Percentiles rank a stretch among this genome's conserved stretches.
These are phyloP conservation scores for Dipodascopsis uninucleata DNA, from an alignment of 805 yeast species.

Conservation along the genomic window DNA sequence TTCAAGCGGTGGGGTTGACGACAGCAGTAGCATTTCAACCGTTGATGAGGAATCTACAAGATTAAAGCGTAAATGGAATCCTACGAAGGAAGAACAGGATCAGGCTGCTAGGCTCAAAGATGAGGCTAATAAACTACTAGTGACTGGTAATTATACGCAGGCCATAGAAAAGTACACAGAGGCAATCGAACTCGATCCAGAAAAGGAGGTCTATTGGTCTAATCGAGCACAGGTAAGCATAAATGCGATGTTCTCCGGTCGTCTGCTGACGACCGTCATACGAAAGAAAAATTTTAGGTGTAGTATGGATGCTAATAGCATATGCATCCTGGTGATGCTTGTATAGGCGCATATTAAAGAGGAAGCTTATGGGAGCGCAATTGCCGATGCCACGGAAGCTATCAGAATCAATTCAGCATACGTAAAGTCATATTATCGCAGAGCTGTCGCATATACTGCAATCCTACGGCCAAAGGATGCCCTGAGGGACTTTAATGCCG, in stretches of 20 bases:
- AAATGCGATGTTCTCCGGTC: no score
- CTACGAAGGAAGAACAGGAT: conserved; percentile 48
- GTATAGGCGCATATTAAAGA: conserved; percentile 69
- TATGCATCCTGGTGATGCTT: conserved; percentile 26
- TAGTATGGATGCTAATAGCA: background rate
- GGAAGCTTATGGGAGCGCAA: conserved; percentile 83
- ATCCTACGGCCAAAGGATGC: conserved; percentile 74
- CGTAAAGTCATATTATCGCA: conserved; percentile 78
- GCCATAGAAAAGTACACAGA: conserved; percentile 78
- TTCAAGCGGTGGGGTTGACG: no score
- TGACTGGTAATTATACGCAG: conserved; percentile 59
- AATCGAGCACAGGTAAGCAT: conserved; percentile 64
- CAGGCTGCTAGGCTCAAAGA: conserved; percentile 76
- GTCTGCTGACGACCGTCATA: conserved; percentile 8
- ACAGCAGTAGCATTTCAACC: conserved; percentile 8
- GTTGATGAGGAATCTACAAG: conserved; percentile 6
- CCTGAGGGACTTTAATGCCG: conserved; percentile 59
- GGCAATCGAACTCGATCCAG: conserved; percentile 68
- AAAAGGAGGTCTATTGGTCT: conserved; percentile 82
- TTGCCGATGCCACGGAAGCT: conserved; percentile 72
- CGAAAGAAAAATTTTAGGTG: background rate
- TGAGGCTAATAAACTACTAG: conserved; percentile 88
- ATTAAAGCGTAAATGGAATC: conserved; percentile 1
- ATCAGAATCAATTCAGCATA: conserved; percentile 62
- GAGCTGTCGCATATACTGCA: conserved; percentile 79